These are phyloP conservation scores for Oryza glumipatula DNA, from an alignment of 176 grass and related monocot genomes.

Conservation along the genomic window DNA sequence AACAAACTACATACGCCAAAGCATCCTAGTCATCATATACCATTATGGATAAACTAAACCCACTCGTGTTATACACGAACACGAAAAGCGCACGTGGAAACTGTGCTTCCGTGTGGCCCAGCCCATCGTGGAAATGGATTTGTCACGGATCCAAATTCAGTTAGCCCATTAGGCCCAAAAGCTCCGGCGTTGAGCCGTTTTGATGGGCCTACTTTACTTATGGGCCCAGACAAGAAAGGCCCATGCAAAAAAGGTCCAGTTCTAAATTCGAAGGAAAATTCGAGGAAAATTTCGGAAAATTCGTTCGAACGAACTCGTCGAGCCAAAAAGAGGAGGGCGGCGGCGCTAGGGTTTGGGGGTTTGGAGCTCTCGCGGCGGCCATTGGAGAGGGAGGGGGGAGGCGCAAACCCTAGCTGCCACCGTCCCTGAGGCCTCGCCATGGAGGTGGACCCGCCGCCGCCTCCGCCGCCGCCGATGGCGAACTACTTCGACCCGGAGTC, in stretches of 20 bases:
- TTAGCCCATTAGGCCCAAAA: background rate
- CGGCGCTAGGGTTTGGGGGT: constrained; percentile 18
- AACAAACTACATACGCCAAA: no score
- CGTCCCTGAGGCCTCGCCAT: constrained; percentile 2
- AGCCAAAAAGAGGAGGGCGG: background rate
- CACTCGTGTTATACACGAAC: no score
- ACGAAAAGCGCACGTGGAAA: background rate
- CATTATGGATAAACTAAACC: no score
- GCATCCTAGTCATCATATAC: no score
- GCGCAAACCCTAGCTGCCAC: background rate
- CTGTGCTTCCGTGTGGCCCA: background rate
- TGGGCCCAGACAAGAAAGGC: background rate
- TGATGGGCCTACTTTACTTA: background rate
- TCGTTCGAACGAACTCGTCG: background rate
- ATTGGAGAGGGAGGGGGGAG: background rate
- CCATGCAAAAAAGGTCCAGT: background rate
- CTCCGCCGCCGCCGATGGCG: constrained; percentile 42
- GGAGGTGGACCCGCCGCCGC: constrained; percentile 63
- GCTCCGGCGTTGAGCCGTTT: background rate
- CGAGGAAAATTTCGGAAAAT: background rate
- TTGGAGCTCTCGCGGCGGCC: constrained; percentile 9
- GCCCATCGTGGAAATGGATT: background rate
- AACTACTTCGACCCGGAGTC: constrained; percentile 79
- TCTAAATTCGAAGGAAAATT: background rate
- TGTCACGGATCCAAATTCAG: no score